Percentiles rank a stretch among this genome's conserved stretches.
These are phyloP conservation scores for Leccinum laetum DNA, from an alignment of 1,284 basidiomycete species.

Conservation along the genomic window DNA sequence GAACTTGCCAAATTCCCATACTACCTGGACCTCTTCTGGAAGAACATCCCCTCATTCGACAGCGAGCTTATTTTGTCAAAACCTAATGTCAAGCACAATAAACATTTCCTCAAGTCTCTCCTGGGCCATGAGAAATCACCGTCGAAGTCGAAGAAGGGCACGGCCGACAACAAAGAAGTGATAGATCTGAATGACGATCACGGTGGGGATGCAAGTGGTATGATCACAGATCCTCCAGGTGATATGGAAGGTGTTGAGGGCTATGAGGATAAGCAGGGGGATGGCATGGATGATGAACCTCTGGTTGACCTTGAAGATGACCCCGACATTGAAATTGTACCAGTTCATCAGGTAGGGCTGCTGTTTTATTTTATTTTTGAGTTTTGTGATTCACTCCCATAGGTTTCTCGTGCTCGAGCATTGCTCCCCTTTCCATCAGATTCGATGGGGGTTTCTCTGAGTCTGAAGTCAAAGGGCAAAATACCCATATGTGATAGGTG, in stretches of 20 bases:
- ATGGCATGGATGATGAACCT: neutral
- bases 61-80: neutral
- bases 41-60: neutral
- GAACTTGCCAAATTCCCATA: neutral
- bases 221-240: neutral
- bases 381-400: too few relatives aligned
- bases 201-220: neutral
- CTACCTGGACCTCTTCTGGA: neutral
- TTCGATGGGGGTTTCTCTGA: neutral
- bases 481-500: neutral
- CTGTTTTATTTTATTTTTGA: too few relatives aligned
- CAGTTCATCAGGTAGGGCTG: too few relatives aligned
- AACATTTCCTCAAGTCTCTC: neutral
- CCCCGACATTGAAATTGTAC: too few relatives aligned
- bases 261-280: neutral
- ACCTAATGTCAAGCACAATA: too few relatives aligned
- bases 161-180: neutral
- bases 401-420: too few relatives aligned
- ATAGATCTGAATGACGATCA: neutral
- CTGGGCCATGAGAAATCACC: neutral
- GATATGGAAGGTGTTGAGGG: neutral
- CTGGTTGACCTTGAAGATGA: too few relatives aligned
- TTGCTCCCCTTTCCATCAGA: too few relatives aligned
- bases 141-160: neutral
- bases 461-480: neutral